Evolutionary conservation across 2,329 filamentous ascomycete species (phyloP).

Genomic region (Monosporascus sp.): DNA sequence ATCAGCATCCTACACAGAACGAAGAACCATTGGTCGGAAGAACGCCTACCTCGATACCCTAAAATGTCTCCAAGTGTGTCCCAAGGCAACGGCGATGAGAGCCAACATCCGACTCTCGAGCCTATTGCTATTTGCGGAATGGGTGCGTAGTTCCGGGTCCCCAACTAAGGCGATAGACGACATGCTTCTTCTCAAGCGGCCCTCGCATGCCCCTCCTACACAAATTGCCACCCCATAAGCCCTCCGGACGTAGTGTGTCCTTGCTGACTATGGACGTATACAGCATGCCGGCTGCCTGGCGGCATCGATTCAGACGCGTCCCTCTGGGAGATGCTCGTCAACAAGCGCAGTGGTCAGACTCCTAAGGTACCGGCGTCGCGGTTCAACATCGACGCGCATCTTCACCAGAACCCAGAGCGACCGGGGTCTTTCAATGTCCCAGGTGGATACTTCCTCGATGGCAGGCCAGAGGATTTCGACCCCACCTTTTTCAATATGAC

Average conservation of each 20-base stretch:
- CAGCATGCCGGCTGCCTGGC: slow-evolving; percentile 14
- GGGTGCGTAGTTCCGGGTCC: slow-evolving; percentile 11
- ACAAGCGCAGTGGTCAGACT: slow-evolving; percentile 15
- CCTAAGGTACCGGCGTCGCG: slow-evolving; percentile 15
- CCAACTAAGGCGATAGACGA: neutral
- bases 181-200: no score
- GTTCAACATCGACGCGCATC: slow-evolving; percentile 20
- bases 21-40: neutral
- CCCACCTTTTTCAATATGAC: slow-evolving; percentile 34
- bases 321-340: slow-evolving; percentile 16
- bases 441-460: slow-evolving; percentile 21
- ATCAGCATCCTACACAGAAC: no score
- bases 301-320: slow-evolving; percentile 13
- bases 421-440: slow-evolving; percentile 16
- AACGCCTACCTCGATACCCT: neutral
- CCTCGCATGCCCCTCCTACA: no score
- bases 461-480: slow-evolving; percentile 16
- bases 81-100: slow-evolving; percentile 1
- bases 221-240: no score
- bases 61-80: slow-evolving; percentile 7
- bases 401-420: slow-evolving; percentile 15
- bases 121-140: slow-evolving; percentile 21
- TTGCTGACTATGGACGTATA: neutral
- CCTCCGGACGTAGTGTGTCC: no score
- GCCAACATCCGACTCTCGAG: slow-evolving; percentile 8